A percentile compares a stretch with the other conserved stretches of the same genome.
phyloP scores from a whole-genome alignment of 2,329 filamentous ascomycete genomes.

The Phialemoniopsis sp. region DNA sequence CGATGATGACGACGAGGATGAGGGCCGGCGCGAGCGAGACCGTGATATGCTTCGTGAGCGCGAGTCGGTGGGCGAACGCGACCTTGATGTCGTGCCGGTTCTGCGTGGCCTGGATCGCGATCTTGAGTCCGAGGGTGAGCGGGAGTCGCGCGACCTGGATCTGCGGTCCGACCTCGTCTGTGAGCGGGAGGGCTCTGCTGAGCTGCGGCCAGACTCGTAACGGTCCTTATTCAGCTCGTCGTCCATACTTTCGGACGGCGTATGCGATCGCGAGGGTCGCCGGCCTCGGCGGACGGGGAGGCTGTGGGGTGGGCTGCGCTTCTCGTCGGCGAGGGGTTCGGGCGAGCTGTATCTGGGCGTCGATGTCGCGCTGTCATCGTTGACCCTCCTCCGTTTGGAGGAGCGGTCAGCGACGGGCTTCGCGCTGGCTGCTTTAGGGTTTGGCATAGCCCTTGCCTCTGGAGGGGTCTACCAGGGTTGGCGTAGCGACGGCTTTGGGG shows the following conservation, averaged over 20 bases:
- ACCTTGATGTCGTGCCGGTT: slow-evolving; percentile 8
- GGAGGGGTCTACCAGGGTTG: neutral
- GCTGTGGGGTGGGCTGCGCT: neutral
- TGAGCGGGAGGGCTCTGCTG: slow-evolving; percentile 26
- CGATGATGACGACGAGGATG: slow-evolving; percentile 6
- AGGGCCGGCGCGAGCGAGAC: slow-evolving; percentile 4
- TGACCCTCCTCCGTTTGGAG: slow-evolving; percentile 34
- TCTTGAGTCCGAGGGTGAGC: slow-evolving; percentile 19
- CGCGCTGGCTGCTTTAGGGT: slow-evolving; percentile 14
- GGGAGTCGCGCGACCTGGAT: slow-evolving; percentile 24
- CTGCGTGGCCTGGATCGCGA: slow-evolving; percentile 14
- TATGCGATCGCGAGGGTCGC: neutral
- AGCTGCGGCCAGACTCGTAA: slow-evolving; percentile 24
- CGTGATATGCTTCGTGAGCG: neutral
- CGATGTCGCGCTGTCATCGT: slow-evolving; percentile 32
- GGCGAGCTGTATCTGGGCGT: slow-evolving; percentile 39
- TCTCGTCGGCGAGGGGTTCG: slow-evolving; percentile 18
- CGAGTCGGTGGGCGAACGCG: slow-evolving; percentile 5
- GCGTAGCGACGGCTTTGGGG: too few species aligned
- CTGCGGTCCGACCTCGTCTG: slow-evolving; percentile 31
- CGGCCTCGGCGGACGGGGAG: neutral
- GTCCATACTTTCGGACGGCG: neutral
- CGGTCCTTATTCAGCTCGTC: slow-evolving; percentile 2
- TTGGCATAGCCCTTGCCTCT: slow-evolving; percentile 17
- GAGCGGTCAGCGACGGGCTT: slow-evolving; percentile 22